Evolutionary conservation across 73 alveolate species (phyloP).

Genomic region (Durusdinium trenchii): DNA sequence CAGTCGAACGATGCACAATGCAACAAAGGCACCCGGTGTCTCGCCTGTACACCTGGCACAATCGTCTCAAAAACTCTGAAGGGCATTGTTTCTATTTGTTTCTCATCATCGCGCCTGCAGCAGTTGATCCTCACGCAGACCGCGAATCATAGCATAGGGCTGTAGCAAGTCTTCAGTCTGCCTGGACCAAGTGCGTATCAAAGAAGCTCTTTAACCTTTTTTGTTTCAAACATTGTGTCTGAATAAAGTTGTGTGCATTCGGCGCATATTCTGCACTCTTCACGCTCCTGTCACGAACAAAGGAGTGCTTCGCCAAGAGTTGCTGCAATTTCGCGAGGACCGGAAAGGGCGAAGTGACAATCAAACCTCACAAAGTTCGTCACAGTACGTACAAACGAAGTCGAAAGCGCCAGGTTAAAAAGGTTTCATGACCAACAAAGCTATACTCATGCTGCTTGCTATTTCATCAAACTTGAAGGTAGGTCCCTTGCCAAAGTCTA

Average conservation of each 20-base stretch:
- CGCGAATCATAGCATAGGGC: slow-evolving; percentile 37
- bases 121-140: slow-evolving; percentile 9
- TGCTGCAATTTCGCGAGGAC: background rate
- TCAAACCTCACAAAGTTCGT: background rate
- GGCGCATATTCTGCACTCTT: background rate
- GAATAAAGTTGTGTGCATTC: background rate
- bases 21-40: too few species aligned
- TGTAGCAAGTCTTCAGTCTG: slow-evolving; percentile 8
- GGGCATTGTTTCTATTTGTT: too few species aligned
- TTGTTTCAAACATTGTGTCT: background rate
- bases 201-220: background rate
- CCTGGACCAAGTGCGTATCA: background rate
- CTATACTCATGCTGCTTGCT: too few species aligned
- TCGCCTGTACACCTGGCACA: background rate
- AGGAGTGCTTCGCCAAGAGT: background rate
- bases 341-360: slow-evolving; percentile 9
- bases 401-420: too few species aligned
- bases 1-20: background rate
- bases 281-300: slow-evolving; percentile 32
- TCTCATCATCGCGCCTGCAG: too few species aligned
- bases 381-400: too few species aligned
- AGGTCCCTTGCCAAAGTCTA: too few species aligned
- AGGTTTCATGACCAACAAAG: too few species aligned
- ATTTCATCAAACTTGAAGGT: too few species aligned
- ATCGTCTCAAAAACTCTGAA: background rate